A percentile compares a stretch with the other conserved stretches of the same genome.
phyloP scores from a whole-genome alignment of 176 grass and related monocot species.

The Neostapfia colusana region DNA sequence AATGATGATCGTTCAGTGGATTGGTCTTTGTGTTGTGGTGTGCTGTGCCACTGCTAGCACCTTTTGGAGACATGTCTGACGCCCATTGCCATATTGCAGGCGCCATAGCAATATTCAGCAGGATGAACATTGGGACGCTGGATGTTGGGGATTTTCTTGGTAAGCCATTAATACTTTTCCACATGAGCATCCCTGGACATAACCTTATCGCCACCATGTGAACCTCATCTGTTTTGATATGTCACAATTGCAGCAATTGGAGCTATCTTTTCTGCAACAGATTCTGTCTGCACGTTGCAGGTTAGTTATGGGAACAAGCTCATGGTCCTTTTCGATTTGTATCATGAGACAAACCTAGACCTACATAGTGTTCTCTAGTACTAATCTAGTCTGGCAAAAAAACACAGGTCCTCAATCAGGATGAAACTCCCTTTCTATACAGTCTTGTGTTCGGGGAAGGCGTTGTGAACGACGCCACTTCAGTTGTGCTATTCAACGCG shows the following conservation, averaged over 20 bases:
- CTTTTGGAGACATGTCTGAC: conserved; percentile 36
- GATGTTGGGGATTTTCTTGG: conserved; percentile 95
- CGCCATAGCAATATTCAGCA: conserved; percentile 75
- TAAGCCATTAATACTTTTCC: conserved; percentile 46
- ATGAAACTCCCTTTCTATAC: conserved; percentile 92
- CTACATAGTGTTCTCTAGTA: background rate
- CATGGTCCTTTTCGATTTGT: background rate
- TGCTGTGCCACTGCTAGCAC: conserved; percentile 12
- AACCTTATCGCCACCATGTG: conserved; percentile 1
- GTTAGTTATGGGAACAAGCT: conserved; percentile 37
- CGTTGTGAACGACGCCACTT: conserved; percentile 95
- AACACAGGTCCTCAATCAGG: conserved; percentile 89
- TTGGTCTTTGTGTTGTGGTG: conserved; percentile 24
- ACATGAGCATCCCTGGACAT: conserved; percentile 13
- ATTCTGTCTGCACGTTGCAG: conserved; percentile 98
- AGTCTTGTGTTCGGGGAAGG: conserved; percentile 97
- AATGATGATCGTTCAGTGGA: background rate
- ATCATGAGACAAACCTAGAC: background rate
- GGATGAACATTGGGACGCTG: conserved; percentile 81
- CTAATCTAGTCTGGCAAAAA: conserved; percentile 24
- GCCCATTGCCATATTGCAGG: conserved; percentile 48
- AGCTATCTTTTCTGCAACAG: conserved; percentile 99
- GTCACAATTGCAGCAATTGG: conserved; percentile 73
- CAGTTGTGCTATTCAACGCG: conserved; percentile 95
- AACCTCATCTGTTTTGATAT: conserved; percentile 37